phyloP scores from a whole-genome alignment of 352 stramenopile genomes.

The Globisporangium ultimum region DNA sequence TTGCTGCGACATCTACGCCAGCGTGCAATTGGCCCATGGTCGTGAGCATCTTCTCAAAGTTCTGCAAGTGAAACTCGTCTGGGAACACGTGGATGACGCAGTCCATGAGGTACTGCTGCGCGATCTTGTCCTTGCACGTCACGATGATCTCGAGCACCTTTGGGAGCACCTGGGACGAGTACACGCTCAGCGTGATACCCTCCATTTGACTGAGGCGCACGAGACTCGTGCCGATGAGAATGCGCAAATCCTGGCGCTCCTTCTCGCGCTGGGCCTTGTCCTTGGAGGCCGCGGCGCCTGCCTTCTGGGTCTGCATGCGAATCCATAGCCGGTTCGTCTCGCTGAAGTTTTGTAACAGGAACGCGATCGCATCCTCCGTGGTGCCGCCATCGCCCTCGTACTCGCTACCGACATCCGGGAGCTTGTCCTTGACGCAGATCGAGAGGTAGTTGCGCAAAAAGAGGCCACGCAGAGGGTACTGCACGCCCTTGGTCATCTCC shows the following conservation, averaged over 20 bases:
- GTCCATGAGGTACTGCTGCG: constrained; percentile 98
- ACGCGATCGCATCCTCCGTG: constrained; percentile 92
- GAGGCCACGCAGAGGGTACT: constrained; percentile 97
- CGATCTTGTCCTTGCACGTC: constrained; percentile 94
- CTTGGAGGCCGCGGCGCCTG: constrained; percentile 50
- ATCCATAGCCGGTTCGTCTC: constrained; percentile 99
- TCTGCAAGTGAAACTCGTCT: constrained; percentile 97
- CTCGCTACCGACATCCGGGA: constrained; percentile 83
- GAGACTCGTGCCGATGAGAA: constrained; percentile 97
- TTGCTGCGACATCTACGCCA: constrained; percentile 88
- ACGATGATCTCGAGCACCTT: constrained; percentile 93
- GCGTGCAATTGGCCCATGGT: constrained; percentile 85
- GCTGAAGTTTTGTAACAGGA: constrained; percentile 96
- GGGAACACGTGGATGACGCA: constrained; percentile 98
- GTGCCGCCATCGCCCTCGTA: constrained; percentile 73
- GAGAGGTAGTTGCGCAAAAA: constrained; percentile 98
- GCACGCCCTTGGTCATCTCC: constrained; percentile 98
- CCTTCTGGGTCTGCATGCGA: constrained; percentile 94
- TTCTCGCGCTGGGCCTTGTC: constrained; percentile 78
- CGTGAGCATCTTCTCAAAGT: constrained; percentile 89
- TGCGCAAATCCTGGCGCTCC: constrained; percentile 92
- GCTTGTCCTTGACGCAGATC: constrained; percentile 89
- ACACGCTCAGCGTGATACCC: constrained; percentile 88
- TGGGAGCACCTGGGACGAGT: constrained; percentile 89
- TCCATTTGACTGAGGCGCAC: constrained; percentile 96